Evolutionary conservation across 139 green algal genomes (phyloP).

Genomic region (Zygnema circumcarinatum): DNA sequence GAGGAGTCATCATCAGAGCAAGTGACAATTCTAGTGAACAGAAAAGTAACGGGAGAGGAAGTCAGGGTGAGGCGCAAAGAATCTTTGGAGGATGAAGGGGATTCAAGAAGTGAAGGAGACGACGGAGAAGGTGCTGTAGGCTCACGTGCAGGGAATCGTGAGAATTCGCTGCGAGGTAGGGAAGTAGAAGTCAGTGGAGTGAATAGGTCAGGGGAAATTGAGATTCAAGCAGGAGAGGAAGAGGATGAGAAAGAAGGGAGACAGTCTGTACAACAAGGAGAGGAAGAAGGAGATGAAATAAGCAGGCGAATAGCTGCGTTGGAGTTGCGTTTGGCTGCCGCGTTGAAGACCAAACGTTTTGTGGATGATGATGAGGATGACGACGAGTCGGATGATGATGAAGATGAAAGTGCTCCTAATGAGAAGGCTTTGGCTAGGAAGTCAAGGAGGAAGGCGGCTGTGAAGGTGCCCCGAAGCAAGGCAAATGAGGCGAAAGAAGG

Average conservation of each 20-base stretch:
- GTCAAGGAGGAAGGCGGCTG: background rate
- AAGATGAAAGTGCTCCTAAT: conserved; percentile 2
- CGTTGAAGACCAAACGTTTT: background rate
- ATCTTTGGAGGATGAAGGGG: background rate
- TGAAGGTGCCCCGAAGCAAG: background rate
- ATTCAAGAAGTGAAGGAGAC: background rate
- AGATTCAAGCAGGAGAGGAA: background rate
- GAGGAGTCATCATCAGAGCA: background rate
- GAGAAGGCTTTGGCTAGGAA: background rate
- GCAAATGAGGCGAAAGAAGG: background rate
- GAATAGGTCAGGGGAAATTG: background rate
- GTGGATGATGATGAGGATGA: conserved; percentile 17
- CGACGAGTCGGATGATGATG: conserved; percentile 6
- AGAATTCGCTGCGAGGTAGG: background rate
- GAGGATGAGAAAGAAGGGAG: background rate
- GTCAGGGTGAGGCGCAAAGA: background rate
- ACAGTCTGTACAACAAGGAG: background rate
- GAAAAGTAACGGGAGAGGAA: background rate
- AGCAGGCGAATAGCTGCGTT: background rate
- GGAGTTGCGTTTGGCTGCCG: background rate
- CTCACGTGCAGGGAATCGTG: background rate
- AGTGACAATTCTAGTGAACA: background rate
- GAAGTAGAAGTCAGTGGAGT: background rate
- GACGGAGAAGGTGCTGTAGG: background rate
- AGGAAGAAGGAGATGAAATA: background rate